Percentiles rank a stretch among this genome's conserved stretches.
phyloP scores from a whole-genome alignment of 169 alveolate species.

The Plasmodium berghei region DNA sequence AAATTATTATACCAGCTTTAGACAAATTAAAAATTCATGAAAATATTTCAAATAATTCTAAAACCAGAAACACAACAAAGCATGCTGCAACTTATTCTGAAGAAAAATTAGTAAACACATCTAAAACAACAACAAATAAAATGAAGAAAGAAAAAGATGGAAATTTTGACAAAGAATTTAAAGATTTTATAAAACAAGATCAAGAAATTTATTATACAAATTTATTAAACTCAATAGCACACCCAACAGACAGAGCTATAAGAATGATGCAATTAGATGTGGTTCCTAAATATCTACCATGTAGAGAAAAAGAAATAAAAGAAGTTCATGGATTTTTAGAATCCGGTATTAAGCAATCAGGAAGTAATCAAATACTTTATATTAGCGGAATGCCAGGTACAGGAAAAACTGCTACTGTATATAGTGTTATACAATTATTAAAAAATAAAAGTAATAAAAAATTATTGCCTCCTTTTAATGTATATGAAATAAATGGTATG shows the following conservation, averaged over 20 bases:
- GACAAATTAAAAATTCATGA: slow-evolving; percentile 41
- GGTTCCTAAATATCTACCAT: slow-evolving; percentile 59
- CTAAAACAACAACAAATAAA: slow-evolving; percentile 7
- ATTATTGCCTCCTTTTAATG: slow-evolving; percentile 82
- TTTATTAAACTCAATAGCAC: slow-evolving; percentile 19
- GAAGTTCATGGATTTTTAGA: slow-evolving; percentile 82
- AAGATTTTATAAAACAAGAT: slow-evolving; percentile 35
- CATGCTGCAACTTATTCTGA: background rate
- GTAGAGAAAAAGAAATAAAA: slow-evolving; percentile 84
- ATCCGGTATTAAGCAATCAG: slow-evolving; percentile 84
- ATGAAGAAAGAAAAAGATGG: background rate
- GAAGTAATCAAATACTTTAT: slow-evolving; percentile 86
- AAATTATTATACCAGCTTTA: slow-evolving; percentile 23
- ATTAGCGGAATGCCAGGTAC: slow-evolving; percentile 91
- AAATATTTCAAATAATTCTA: background rate
- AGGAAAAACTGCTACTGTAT: slow-evolving; percentile 88
- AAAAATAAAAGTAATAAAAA: slow-evolving; percentile 46
- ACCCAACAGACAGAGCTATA: slow-evolving; percentile 70
- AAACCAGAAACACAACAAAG: background rate
- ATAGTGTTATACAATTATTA: slow-evolving; percentile 78
- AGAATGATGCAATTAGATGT: slow-evolving; percentile 75
- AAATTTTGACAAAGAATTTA: background rate
- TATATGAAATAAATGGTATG: slow-evolving; percentile 84
- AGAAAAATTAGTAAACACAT: background rate
- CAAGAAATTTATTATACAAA: slow-evolving; percentile 55